Conservation (phyloP, 2,329 filamentous ascomycete genomes). For the Fusarium solani-melongenae region DNA sequence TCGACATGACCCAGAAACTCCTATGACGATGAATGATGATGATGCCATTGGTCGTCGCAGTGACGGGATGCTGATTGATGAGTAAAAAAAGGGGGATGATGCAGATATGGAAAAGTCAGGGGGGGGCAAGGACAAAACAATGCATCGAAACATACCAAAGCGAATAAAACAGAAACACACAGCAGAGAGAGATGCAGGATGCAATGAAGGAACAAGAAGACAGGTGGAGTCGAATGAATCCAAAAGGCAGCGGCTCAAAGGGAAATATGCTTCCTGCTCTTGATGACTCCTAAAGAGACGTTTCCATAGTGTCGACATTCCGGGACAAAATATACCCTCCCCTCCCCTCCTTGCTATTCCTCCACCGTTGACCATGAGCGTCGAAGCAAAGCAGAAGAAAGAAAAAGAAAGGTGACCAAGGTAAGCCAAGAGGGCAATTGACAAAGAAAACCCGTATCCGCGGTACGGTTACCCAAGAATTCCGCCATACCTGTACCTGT, state of each 20-base stretch:
- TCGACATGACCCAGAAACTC: constrained; percentile 20
- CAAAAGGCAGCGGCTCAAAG: constrained; percentile 9
- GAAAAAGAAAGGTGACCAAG: constrained; percentile 3
- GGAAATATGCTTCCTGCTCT: constrained; percentile 20
- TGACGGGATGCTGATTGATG: constrained; percentile 13
- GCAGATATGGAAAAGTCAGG: neutral
- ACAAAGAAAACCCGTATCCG: constrained; percentile 19
- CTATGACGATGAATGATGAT: constrained; percentile 21
- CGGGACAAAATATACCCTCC: constrained; percentile 19
- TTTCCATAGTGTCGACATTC: constrained; percentile 25
- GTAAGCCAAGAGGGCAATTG: constrained; percentile 3
- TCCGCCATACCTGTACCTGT: constrained; percentile 15
- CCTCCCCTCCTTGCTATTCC: constrained; percentile 1
- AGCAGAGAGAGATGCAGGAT: constrained; percentile 1
- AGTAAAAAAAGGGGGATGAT: neutral
- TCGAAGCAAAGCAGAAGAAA: constrained; percentile 1
- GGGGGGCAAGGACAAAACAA: neutral
- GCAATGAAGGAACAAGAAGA: neutral
- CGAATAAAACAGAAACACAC: neutral
- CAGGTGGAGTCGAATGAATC: neutral
- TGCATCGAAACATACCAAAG: neutral
- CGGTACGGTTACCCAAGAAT: constrained; percentile 23
- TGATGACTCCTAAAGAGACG: constrained; percentile 16
- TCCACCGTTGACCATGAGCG: neutral
- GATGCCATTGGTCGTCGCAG: constrained; percentile 2